phyloP scores from a whole-genome alignment of 2,329 filamentous ascomycete genomes.

The Verticillium zaregamsianum region DNA sequence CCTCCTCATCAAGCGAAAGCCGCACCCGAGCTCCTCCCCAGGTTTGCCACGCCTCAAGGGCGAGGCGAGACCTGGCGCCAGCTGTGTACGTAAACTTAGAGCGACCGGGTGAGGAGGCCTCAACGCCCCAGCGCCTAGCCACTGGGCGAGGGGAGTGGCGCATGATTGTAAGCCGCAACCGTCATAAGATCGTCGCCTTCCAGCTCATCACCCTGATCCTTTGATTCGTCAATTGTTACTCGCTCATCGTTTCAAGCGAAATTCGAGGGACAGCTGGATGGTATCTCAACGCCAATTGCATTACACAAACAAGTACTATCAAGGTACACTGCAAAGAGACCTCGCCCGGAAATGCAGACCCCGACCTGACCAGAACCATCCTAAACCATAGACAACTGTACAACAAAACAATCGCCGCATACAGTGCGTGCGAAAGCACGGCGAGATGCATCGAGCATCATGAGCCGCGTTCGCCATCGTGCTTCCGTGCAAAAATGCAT shows the following conservation, averaged over 20 bases:
- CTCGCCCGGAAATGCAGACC: not conserved
- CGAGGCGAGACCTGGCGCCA: not conserved
- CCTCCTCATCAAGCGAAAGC: not conserved
- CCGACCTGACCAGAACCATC: not conserved
- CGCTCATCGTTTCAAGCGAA: not conserved
- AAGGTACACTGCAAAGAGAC: not conserved
- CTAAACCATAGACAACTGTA: not conserved
- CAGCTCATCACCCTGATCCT: not conserved
- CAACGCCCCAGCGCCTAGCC: not conserved
- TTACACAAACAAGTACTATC: not conserved
- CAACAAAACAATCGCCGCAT: not conserved
- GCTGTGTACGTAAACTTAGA: not conserved
- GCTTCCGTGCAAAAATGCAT: conserved; percentile 1
- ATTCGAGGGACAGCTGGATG: not conserved
- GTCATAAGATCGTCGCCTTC: not conserved
- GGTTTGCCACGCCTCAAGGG: not conserved
- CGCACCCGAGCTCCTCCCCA: not conserved
- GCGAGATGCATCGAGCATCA: not conserved
- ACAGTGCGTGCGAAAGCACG: not conserved
- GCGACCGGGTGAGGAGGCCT: not conserved
- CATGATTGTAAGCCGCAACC: not conserved
- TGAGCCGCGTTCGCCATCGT: not conserved
- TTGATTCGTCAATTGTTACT: not conserved
- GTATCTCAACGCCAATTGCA: not conserved
- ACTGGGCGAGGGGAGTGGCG: not conserved